Evolutionary conservation across 2,329 filamentous ascomycete species (phyloP).

Genomic region (Ophiostoma pallidulum): DNA sequence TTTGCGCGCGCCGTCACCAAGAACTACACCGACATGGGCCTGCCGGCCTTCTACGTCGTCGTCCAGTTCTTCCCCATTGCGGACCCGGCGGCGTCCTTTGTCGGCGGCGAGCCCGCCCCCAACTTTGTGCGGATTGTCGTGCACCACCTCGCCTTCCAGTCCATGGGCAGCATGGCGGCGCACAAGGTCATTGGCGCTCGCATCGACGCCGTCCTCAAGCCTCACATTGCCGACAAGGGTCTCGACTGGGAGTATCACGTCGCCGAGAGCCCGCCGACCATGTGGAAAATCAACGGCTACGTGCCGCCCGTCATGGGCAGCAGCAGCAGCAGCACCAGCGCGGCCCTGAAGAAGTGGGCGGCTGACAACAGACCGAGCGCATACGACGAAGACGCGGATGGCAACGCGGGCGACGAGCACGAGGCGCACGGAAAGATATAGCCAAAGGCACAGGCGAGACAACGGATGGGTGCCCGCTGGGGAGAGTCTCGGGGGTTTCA

Average conservation of each 20-base stretch:
- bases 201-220: slow-evolving; percentile 28
- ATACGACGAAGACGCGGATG: not conserved
- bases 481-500: too few relatives aligned
- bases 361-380: slow-evolving; percentile 5
- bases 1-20: slow-evolving; percentile 28
- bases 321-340: too few relatives aligned
- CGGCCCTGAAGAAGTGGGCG: slow-evolving; percentile 1
- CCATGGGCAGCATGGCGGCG: not conserved
- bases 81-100: not conserved
- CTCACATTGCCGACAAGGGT: slow-evolving; percentile 30
- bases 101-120: slow-evolving; percentile 5
- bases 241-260: slow-evolving; percentile 36
- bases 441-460: too few relatives aligned
- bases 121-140: slow-evolving; percentile 13
- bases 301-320: slow-evolving; percentile 6
- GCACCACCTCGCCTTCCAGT: slow-evolving; percentile 13
- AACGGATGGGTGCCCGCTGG: too few relatives aligned
- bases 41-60: slow-evolving; percentile 36
- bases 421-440: too few relatives aligned
- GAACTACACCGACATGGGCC: slow-evolving; percentile 19
- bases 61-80: slow-evolving; percentile 29
- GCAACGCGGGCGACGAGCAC: too few relatives aligned
- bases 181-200: not conserved
- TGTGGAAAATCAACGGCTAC: slow-evolving; percentile 34
- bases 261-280: slow-evolving; percentile 30